A percentile compares a stretch with the other conserved stretches of the same genome.
phyloP scores from a whole-genome alignment of 2,329 filamentous ascomycete genomes.

The Sclerotinia nivalis region DNA sequence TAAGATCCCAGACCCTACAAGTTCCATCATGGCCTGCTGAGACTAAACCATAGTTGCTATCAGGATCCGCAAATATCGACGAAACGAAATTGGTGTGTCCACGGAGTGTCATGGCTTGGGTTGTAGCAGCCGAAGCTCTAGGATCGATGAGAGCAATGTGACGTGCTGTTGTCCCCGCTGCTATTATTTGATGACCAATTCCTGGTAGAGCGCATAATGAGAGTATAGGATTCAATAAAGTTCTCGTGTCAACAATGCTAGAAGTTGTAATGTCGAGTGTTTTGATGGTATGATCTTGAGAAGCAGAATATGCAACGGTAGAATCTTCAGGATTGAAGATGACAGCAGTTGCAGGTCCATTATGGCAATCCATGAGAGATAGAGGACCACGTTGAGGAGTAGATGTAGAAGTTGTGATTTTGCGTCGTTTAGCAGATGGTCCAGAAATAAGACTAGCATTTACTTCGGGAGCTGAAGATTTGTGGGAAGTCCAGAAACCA shows the following conservation, averaged over 20 bases:
- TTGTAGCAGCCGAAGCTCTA: slow-evolving; percentile 70
- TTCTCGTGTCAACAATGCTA: slow-evolving; percentile 75
- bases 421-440: slow-evolving; percentile 74
- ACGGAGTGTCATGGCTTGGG: slow-evolving; percentile 85
- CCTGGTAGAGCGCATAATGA: slow-evolving; percentile 73
- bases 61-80: slow-evolving; percentile 51
- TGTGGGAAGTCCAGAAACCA: slow-evolving; percentile 85
- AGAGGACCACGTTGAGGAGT: slow-evolving; percentile 74
- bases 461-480: slow-evolving; percentile 72
- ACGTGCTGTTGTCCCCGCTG: slow-evolving; percentile 78
- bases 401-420: slow-evolving; percentile 54
- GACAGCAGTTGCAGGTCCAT: slow-evolving; percentile 70
- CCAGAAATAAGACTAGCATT: slow-evolving; percentile 69
- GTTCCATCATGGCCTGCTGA: slow-evolving; percentile 92
- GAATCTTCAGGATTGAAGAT: slow-evolving; percentile 83
- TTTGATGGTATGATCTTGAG: slow-evolving; percentile 85
- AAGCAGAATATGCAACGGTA: slow-evolving; percentile 88
- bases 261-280: slow-evolving; percentile 89
- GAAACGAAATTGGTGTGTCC: slow-evolving; percentile 79
- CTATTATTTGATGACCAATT: slow-evolving; percentile 53
- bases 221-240: slow-evolving; percentile 80
- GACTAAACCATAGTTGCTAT: slow-evolving; percentile 77
- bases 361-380: slow-evolving; percentile 70
- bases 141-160: slow-evolving; percentile 95
- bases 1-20: slow-evolving; percentile 90